Evolutionary conservation across 495 filamentous ascomycete species (phyloP).

Genomic region (Penicillium desertorum): DNA sequence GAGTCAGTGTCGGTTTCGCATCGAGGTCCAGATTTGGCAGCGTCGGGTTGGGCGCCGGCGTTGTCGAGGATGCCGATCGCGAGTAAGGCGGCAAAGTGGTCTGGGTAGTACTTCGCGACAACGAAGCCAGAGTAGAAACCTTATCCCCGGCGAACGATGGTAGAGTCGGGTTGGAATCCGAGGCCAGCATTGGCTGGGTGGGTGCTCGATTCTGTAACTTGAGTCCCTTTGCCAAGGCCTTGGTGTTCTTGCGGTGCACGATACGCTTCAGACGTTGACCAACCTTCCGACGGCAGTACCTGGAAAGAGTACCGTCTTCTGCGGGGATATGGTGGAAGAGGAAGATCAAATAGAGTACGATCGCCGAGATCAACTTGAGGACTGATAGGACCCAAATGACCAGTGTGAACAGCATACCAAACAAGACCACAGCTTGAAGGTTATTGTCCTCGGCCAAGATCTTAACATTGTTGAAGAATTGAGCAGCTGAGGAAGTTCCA

Average conservation of each 20-base stretch:
- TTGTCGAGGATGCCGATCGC: conserved; percentile 18
- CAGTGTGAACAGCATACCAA: conserved; percentile 87
- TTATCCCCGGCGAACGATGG: conserved; percentile 61
- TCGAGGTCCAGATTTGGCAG: conserved; percentile 29
- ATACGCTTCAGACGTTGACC: conserved; percentile 78
- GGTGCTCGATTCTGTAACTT: conserved; percentile 58
- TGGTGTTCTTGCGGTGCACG: conserved; percentile 77
- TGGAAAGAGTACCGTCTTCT: conserved; percentile 71
- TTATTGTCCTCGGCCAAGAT: conserved; percentile 67
- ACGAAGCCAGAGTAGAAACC: conserved; percentile 55
- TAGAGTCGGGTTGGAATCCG: conserved; percentile 62
- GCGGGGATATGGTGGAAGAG: conserved; percentile 85
- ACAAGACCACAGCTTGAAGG: conserved; percentile 75
- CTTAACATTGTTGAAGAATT: conserved; percentile 76
- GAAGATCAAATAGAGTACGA: conserved; percentile 79
- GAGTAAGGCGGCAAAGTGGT: conserved; percentile 57
- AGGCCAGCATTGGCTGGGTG: conserved; percentile 50
- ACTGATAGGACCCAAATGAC: conserved; percentile 85
- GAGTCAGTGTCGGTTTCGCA: conserved; percentile 22
- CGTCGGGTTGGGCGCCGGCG: conserved; percentile 18
- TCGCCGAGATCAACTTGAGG: conserved; percentile 68
- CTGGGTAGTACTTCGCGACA: conserved; percentile 66
- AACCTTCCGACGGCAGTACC: conserved; percentile 88
- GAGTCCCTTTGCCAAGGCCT: conserved; percentile 76
- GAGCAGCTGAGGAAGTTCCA: conserved; percentile 48